Conservation (phyloP, 1,284 basidiomycete species). For the Cystobasidium pallidum region DNA sequence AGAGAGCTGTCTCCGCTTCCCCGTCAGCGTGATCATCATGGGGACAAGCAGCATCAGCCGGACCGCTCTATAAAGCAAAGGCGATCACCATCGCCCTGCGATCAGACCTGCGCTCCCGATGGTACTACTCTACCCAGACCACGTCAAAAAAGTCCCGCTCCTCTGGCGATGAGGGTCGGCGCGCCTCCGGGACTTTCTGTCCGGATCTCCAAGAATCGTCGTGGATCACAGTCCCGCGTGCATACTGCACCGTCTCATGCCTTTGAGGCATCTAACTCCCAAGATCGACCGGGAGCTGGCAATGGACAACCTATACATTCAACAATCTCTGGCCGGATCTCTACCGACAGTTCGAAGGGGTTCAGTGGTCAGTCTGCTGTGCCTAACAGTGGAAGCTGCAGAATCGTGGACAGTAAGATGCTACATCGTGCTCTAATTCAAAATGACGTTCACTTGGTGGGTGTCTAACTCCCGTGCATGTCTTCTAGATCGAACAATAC, state of each 20-base stretch:
- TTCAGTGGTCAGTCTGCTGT: not conserved
- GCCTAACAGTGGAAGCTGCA: not conserved
- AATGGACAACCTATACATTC: too few relatives aligned
- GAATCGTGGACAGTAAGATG: not conserved
- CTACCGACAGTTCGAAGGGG: not conserved
- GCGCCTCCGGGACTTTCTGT: not conserved
- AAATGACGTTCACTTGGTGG: not conserved
- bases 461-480: not conserved
- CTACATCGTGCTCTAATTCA: not conserved
- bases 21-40: not conserved
- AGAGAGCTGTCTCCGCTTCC: not conserved
- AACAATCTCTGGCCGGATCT: too few relatives aligned
- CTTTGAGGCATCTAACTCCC: too few relatives aligned
- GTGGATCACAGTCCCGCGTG: not conserved
- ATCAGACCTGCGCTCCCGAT: not conserved
- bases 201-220: not conserved
- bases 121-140: not conserved
- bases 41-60: not conserved
- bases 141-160: not conserved
- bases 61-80: conserved; percentile 8
- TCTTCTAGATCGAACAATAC: not conserved
- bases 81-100: not conserved
- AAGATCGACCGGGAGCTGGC: too few relatives aligned
- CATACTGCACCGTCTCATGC: not conserved
- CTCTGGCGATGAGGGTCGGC: not conserved